phyloP scores from a whole-genome alignment of 1,284 basidiomycete genomes.

The Marasmius tenuissimus region DNA sequence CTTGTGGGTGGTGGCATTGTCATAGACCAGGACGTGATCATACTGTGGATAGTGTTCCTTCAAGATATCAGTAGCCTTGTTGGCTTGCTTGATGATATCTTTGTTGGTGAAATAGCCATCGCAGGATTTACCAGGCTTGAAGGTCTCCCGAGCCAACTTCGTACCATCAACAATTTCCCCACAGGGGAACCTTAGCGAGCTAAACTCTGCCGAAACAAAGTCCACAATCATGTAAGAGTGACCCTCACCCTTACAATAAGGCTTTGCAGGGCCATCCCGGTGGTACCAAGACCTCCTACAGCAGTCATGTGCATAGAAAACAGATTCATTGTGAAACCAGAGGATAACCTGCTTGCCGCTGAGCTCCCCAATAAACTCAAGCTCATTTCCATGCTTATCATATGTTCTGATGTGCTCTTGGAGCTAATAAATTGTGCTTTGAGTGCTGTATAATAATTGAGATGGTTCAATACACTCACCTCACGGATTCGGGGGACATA shows the following conservation, averaged over 20 bases:
- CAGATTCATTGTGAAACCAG: slow-evolving; percentile 28
- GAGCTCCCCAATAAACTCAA: too few species aligned
- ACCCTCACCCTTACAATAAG: slow-evolving; percentile 26
- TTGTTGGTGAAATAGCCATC: slow-evolving; percentile 31
- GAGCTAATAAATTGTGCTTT: too few species aligned
- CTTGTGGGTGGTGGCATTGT: slow-evolving; percentile 34
- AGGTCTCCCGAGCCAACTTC: slow-evolving; percentile 19
- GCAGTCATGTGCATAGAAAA: slow-evolving; percentile 30
- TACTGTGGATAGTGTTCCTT: slow-evolving; percentile 23
- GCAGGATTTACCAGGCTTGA: slow-evolving; percentile 26
- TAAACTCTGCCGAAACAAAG: slow-evolving; percentile 28
- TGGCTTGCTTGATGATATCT: slow-evolving; percentile 24
- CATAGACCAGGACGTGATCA: slow-evolving; percentile 30
- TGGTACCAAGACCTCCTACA: slow-evolving; percentile 20
- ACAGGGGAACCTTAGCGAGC: slow-evolving; percentile 14
- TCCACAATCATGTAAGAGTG: slow-evolving; percentile 34
- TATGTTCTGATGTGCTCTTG: too few species aligned
- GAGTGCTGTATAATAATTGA: too few species aligned
- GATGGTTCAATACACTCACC: background rate
- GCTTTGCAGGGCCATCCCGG: slow-evolving; percentile 16
- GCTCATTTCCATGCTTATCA: too few species aligned
- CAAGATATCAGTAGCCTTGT: slow-evolving; percentile 27
- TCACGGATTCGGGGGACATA: background rate
- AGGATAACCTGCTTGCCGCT: slow-evolving; percentile 9
- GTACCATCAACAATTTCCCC: slow-evolving; percentile 19